These are phyloP conservation scores for Colletotrichum coccodes DNA, from an alignment of 2,329 filamentous ascomycete species.

Conservation along the genomic window DNA sequence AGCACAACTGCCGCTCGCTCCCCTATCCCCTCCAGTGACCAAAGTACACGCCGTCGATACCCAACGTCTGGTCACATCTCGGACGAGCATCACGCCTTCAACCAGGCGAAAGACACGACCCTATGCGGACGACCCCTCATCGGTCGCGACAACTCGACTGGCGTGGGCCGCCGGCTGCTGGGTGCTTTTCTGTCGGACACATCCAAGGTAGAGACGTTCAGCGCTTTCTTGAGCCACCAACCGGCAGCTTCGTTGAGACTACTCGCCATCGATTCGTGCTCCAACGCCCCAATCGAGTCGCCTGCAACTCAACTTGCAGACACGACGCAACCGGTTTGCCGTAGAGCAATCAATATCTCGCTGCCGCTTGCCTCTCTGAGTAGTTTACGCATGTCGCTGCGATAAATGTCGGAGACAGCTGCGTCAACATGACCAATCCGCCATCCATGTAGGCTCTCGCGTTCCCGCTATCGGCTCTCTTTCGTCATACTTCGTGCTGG, in stretches of 20 bases:
- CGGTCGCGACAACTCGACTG: neutral
- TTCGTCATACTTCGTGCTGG: neutral
- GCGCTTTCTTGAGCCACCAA: neutral
- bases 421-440: neutral
- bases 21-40: neutral
- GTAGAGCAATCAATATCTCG: slow-evolving; percentile 8
- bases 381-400: neutral
- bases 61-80: neutral
- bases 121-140: neutral
- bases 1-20: slow-evolving; percentile 17
- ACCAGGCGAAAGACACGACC: neutral
- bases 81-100: neutral
- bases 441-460: slow-evolving; percentile 5
- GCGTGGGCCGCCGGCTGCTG: slow-evolving; percentile 8
- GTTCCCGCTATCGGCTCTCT: slow-evolving; percentile 11
- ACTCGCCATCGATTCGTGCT: slow-evolving; percentile 1
- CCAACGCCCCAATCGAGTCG: slow-evolving; percentile 3
- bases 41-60: neutral
- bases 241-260: neutral
- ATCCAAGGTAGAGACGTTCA: neutral
- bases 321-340: neutral
- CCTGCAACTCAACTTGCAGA: slow-evolving; percentile 1
- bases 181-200: neutral
- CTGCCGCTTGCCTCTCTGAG: slow-evolving; percentile 15
- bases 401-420: neutral